A percentile compares a stretch with the other conserved stretches of the same genome.
Conservation (phyloP, 129 eudicot genomes). For the Chrysanthemum makinoi region DNA sequence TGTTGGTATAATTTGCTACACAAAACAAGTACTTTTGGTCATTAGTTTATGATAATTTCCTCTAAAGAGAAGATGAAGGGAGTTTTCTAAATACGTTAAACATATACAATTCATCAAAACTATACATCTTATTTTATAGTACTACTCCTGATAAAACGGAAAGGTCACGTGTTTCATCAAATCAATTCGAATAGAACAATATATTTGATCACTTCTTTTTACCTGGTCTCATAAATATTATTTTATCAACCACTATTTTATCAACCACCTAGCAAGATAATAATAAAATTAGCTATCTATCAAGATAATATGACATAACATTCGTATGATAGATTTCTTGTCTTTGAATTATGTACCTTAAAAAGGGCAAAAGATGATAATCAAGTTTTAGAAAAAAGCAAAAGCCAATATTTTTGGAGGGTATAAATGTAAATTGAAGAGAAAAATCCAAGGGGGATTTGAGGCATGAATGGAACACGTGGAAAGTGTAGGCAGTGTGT, state of each 20-base stretch:
- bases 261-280: not conserved
- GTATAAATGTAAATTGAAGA: not conserved
- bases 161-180: not conserved
- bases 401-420: constrained; percentile 11
- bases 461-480: constrained; percentile 28
- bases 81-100: no score
- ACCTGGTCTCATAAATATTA: not conserved
- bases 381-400: not conserved
- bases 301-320: not conserved
- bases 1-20: no score
- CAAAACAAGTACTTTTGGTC: no score
- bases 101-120: no score
- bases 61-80: no score
- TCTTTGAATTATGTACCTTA: not conserved
- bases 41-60: no score
- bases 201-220: not conserved
- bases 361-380: not conserved
- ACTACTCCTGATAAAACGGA: no score
- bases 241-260: constrained; percentile 6
- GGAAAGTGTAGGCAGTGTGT: constrained; percentile 25
- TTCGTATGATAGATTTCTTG: not conserved
- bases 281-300: no score
- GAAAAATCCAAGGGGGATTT: constrained; percentile 24
- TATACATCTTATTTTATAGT: no score
- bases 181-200: not conserved